Evolutionary conservation across 2,329 filamentous ascomycete species (phyloP).

Genomic region (Arthrobotrys pseudoclavata): DNA sequence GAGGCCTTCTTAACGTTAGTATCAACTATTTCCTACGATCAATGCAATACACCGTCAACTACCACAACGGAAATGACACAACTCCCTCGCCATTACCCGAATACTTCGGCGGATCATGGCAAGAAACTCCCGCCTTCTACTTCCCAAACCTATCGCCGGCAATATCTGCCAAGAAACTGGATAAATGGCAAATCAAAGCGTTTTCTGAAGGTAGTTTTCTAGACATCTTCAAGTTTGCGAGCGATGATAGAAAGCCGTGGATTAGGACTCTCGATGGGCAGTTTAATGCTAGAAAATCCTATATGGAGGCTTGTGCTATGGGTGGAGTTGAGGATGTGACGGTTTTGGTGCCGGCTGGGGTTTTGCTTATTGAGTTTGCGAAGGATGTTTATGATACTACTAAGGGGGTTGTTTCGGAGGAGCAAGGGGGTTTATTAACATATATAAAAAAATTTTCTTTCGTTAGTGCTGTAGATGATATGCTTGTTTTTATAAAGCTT

Average conservation of each 20-base stretch:
- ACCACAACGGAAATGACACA: conserved; percentile 41
- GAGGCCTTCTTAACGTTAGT: conserved; percentile 37
- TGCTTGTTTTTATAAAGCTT: neutral
- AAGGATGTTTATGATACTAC: conserved; percentile 58
- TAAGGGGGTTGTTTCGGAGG: neutral
- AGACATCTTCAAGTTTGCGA: conserved; percentile 39
- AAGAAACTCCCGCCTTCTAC: conserved; percentile 26
- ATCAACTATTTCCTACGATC: conserved; percentile 48
- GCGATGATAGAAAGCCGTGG: conserved; percentile 39
- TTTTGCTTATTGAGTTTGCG: conserved; percentile 51
- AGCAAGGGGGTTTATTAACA: neutral
- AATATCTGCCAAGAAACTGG: conserved; percentile 32
- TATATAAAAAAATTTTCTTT: neutral
- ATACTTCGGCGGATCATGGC: conserved; percentile 53
- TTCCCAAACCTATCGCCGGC: conserved; percentile 48
- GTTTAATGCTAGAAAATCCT: conserved; percentile 45
- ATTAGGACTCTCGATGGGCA: conserved; percentile 51
- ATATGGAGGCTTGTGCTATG: conserved; percentile 42
- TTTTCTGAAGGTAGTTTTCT: conserved; percentile 46
- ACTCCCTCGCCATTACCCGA: conserved; percentile 9
- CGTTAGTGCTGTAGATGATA: neutral
- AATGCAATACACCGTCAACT: conserved; percentile 48
- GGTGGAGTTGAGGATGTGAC: conserved; percentile 50
- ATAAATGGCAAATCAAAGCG: conserved; percentile 50
- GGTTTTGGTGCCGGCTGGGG: conserved; percentile 45